Percentiles rank a stretch among this genome's conserved stretches.
Evolutionary conservation across 768 basidiomycete genomes (phyloP).

Genomic region (Agrocybe chaxingu): DNA sequence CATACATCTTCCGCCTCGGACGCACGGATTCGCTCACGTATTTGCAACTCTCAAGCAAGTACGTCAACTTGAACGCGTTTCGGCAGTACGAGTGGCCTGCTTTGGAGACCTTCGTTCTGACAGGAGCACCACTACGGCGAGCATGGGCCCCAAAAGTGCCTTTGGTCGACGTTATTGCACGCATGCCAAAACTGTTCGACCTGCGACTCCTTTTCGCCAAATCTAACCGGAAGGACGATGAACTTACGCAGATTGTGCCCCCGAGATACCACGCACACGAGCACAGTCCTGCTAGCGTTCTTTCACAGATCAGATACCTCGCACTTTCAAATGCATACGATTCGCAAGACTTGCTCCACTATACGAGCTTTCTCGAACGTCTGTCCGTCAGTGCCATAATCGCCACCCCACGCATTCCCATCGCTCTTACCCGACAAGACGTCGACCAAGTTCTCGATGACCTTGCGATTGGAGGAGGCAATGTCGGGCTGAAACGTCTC

Average conservation of each 20-base stretch:
- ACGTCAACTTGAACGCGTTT: constrained; percentile 29
- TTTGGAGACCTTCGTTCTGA: constrained; percentile 35
- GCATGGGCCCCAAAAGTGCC: constrained; percentile 12
- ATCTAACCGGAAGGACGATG: neutral
- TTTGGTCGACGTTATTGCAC: constrained; percentile 28
- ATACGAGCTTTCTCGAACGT: constrained; percentile 27
- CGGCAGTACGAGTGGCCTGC: constrained; percentile 30
- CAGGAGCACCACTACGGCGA: constrained; percentile 31
- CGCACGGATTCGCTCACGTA: constrained; percentile 27
- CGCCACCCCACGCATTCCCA: constrained; percentile 32
- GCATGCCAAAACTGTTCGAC: constrained; percentile 33
- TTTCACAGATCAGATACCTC: constrained; percentile 29
- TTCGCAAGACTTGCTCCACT: constrained; percentile 25
- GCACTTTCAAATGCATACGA: constrained; percentile 37
- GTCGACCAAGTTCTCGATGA: constrained; percentile 29
- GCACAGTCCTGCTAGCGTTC: constrained; percentile 13
- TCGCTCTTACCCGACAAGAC: constrained; percentile 30
- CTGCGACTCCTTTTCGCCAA: constrained; percentile 21
- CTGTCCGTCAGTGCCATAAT: constrained; percentile 35
- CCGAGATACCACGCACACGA: too few relatives aligned
- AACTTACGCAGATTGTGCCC: too few relatives aligned
- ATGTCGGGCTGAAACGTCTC: constrained; percentile 23
- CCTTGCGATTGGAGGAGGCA: constrained; percentile 19
- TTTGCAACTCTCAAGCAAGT: constrained; percentile 36
- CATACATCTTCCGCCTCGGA: constrained; percentile 28